Base-by-base conservation (phyloP, 495 filamentous ascomycete genomes). In the Xylaria acuta region DNA sequence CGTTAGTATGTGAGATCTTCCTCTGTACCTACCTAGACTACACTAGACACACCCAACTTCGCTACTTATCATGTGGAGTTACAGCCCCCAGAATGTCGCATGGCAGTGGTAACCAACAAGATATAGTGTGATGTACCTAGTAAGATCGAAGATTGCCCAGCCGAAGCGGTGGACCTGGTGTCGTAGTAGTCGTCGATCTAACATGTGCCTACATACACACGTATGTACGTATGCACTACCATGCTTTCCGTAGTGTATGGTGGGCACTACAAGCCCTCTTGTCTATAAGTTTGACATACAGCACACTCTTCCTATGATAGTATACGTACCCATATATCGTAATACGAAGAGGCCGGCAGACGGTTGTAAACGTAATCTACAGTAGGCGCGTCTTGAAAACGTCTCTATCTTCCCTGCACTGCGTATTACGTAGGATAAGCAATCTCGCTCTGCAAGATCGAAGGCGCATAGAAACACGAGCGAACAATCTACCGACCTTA, bases 101-200 rank as follows among this genome's bases (percentile, higher is more conserved):
- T 67, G 32, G 64, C 65, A 30, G 47, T 66, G 65, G 64, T 54
- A 54, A 67, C 64, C 47, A 67, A 67, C 64, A 34, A 45, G 45
- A 67, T 67, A 67, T 67, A 67, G 64, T 67, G 64, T 38, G 43
- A 22, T 62, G 67, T 69, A 47, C 40, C 53, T 34, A 38, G 69
- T 53, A 49, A 71, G 69, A 71, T 66, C 60, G 69, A 71, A 71
- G 58, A 66, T 65, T 45, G 62, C 69, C 49, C 27, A 58, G 69
- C 40, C 36, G 34, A 53, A n/a, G 60, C n/a, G 36, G 47, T 53
- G 69, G 43, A 54, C 58, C 59, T 62, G 67, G 36, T 70, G 34
- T 22, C 38, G 53, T 47, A 69, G 67, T 36, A 36, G 51, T 38
- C 16, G 67, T 40, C 40, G 67, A 69, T 69, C 56, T 36, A 69